phyloP scores from a whole-genome alignment of 345 rosid genomes.

The Salix dunnii region DNA sequence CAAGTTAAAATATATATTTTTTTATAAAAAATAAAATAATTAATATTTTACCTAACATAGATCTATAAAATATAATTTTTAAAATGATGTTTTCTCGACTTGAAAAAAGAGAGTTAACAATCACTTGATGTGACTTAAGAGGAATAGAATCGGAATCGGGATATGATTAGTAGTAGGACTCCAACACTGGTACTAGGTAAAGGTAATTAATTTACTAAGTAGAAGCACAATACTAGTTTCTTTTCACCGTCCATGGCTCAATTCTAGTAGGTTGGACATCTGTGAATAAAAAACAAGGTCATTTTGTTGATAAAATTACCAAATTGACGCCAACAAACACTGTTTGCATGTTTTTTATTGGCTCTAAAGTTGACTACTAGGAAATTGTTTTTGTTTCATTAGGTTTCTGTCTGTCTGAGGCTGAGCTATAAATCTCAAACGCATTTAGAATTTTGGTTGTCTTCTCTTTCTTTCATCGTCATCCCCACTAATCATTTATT shows the following conservation, averaged over 20 bases:
- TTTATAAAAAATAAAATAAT: no score
- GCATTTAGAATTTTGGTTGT: background rate
- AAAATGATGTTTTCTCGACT: no score
- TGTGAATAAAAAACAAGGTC: background rate
- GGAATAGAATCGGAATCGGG: no score
- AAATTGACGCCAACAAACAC: background rate
- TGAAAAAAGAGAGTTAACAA: no score
- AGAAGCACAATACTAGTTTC: background rate
- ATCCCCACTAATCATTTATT: background rate
- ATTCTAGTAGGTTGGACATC: background rate
- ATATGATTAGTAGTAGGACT: background rate
- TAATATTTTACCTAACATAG: no score
- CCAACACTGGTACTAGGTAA: no score
- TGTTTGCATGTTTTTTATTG: conserved; percentile 2
- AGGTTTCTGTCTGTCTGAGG: no score
- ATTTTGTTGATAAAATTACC: background rate
- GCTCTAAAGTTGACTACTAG: background rate
- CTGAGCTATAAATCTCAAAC: background rate
- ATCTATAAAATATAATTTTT: no score
- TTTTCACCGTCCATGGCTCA: background rate
- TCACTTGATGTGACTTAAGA: no score
- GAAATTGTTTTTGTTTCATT: background rate
- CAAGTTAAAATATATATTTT: no score
- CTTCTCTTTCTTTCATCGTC: background rate
- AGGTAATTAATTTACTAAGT: background rate